Conservation (phyloP, 768 basidiomycete species). For the Flagelloscypha sp. region DNA sequence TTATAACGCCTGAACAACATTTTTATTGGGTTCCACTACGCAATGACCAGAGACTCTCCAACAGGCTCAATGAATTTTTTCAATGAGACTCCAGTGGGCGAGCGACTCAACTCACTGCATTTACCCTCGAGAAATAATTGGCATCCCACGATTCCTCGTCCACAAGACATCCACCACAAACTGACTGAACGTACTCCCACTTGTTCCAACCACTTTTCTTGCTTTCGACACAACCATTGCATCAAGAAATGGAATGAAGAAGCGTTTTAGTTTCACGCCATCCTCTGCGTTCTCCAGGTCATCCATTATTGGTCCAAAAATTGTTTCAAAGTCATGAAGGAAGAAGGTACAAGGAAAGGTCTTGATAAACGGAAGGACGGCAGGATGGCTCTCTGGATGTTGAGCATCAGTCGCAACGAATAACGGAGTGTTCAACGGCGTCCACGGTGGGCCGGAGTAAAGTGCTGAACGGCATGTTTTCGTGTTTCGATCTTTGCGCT, state of each 20-base stretch:
- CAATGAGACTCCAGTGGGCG: too few relatives aligned
- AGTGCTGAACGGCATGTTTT: too few relatives aligned
- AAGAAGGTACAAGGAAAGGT: conserved; percentile 62
- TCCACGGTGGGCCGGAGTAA: too few relatives aligned
- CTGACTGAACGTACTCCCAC: conserved; percentile 67
- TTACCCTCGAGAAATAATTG: conserved; percentile 43
- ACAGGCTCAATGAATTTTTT: too few relatives aligned
- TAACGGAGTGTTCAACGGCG: conserved; percentile 46
- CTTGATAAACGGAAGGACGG: conserved; percentile 35
- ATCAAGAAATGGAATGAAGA: conserved; percentile 59
- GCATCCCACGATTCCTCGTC: conserved; percentile 45
- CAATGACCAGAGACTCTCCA: too few relatives aligned
- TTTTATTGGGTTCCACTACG: too few relatives aligned
- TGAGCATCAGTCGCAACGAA: conserved; percentile 59
- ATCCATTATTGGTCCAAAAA: conserved; percentile 22
- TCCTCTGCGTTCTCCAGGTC: conserved; percentile 38
- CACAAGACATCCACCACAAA: conserved; percentile 65
- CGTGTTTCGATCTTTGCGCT: too few relatives aligned
- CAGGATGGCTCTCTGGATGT: conserved; percentile 29
- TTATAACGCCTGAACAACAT: too few relatives aligned
- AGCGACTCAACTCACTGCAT: too few relatives aligned
- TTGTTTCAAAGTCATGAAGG: conserved; percentile 43
- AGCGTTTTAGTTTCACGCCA: conserved; percentile 34
- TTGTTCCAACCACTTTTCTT: conserved; percentile 54
- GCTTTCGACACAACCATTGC: conserved; percentile 60